Base-by-base conservation (phyloP, 345 rosid species). In the Zanthoxylum bungeanum region DNA sequence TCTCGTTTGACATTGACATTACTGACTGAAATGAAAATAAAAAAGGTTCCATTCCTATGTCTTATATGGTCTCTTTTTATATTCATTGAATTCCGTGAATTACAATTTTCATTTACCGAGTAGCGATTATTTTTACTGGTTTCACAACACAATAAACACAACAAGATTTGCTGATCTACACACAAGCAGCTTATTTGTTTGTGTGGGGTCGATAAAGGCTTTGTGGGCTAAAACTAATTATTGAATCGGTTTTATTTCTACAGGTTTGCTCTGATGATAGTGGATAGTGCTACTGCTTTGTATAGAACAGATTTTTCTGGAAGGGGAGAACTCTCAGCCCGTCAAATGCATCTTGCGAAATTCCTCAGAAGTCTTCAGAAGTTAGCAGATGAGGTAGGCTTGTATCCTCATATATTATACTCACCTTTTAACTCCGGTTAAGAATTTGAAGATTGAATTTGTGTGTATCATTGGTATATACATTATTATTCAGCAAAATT, bases 311-410 rank as follows among this genome's bases (percentile, higher is more conserved):
- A 92, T 87, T 95, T 91, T 78, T 83, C 87, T 42, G 99, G 98
- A 64, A 89, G 99, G 70, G 99, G 98, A 47, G 99, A 92, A 79
- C 87, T 95, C 64, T 91, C 98, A 25, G 98, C 98, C 9, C 84
- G 97, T 69, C 99, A 95, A 79, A 95, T 91, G 99, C 99, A 95
- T 85, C 98, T 95, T 36, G 99, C 97, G 4, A 95, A 95, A 81
- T 95, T 95, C 78, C 89, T 92, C 49, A 87, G 98, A 81, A 89
- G 98, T 75, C 93, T 95, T 63, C 98, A 95, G 85, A 95, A 91
- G 78, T 76, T 95, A 79, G 97, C 96, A 27, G 99, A 95, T 79
- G 98, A 95, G 98, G 98, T 90, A 72, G 59, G 46, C 59, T 68
- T 9, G 22, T 34, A 55, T 17, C 22, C 60, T 52, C 30, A 52